phyloP scores from a whole-genome alignment of 2,329 filamentous ascomycete genomes.

The Ophiosphaerella narmari region DNA sequence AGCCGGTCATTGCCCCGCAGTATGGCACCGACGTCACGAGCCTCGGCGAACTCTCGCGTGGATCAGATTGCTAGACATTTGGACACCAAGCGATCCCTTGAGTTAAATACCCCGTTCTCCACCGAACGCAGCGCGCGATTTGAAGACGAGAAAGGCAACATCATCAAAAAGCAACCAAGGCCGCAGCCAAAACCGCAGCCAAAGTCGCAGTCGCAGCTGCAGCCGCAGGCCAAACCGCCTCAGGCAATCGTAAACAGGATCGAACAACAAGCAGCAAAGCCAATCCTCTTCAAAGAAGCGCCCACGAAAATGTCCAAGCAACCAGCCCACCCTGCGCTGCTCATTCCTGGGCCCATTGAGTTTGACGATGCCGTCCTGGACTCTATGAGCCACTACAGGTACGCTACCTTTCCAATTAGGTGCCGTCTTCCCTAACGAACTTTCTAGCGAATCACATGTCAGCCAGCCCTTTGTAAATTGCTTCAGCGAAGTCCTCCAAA shows the following conservation, averaged over 20 bases:
- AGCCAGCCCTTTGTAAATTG: constrained; percentile 83
- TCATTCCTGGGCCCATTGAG: constrained; percentile 97
- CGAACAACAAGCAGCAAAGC: constrained; percentile 19
- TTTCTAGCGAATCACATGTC: constrained; percentile 84
- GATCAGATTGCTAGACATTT: constrained; percentile 67
- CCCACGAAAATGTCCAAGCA: constrained; percentile 58
- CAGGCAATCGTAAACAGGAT: constrained; percentile 12
- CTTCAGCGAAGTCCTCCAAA: constrained; percentile 86
- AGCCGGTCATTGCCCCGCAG: constrained; percentile 37
- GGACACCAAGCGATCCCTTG: constrained; percentile 59
- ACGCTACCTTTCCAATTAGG: constrained; percentile 15
- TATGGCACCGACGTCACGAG: constrained; percentile 42
- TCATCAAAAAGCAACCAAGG: constrained; percentile 18
- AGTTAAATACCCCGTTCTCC: constrained; percentile 67
- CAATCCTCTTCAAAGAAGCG: too few species aligned
- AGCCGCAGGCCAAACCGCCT: constrained; percentile 1
- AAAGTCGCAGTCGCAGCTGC: neutral
- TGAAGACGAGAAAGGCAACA: constrained; percentile 58
- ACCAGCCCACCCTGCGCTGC: constrained; percentile 70
- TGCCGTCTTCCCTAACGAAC: constrained; percentile 4
- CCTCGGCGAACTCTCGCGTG: constrained; percentile 56
- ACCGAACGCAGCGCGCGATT: constrained; percentile 59
- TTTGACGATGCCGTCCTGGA: constrained; percentile 96
- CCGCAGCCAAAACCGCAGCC: neutral
- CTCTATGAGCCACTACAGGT: constrained; percentile 95